phyloP scores from a whole-genome alignment of 345 rosid genomes.

The Triadica sebifera region DNA sequence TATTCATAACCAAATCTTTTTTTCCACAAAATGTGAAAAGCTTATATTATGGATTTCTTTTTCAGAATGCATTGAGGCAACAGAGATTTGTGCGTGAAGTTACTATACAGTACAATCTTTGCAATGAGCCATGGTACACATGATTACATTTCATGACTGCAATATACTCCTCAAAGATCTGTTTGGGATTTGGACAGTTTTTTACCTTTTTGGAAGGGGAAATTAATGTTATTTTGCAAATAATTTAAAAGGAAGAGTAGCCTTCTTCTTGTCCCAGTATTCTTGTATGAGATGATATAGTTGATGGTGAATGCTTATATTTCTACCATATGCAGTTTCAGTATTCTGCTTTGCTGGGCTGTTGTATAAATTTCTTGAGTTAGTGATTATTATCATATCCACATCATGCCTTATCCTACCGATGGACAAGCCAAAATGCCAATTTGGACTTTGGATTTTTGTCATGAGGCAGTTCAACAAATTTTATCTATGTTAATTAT shows the following conservation, averaged over 20 bases:
- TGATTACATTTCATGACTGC: conserved; percentile 9
- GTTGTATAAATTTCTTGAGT: not conserved
- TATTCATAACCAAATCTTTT: not conserved
- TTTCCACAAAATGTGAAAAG: not conserved
- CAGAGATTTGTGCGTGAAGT: conserved; percentile 98
- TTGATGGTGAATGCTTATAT: not conserved
- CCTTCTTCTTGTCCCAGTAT: not conserved
- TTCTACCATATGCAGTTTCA: not conserved
- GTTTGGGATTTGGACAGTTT: not conserved
- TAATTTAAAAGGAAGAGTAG: not conserved
- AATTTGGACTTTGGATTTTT: conserved; percentile 1
- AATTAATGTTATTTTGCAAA: not conserved
- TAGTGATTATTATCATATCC: not conserved
- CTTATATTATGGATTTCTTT: conserved; percentile 21
- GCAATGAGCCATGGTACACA: conserved; percentile 98
- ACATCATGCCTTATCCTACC: not conserved
- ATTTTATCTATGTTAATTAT: not conserved
- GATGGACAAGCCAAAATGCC: not conserved
- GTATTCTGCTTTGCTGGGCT: conserved; percentile 3
- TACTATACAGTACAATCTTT: conserved; percentile 95
- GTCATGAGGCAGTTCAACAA: not conserved
- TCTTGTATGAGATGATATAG: not conserved
- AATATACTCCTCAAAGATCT: conserved; percentile 7
- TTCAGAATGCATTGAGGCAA: conserved; percentile 92
- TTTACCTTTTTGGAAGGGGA: conserved; percentile 10